Evolutionary conservation across 73 alveolate genomes (phyloP).

Genomic region (Diophrys appendiculata): DNA sequence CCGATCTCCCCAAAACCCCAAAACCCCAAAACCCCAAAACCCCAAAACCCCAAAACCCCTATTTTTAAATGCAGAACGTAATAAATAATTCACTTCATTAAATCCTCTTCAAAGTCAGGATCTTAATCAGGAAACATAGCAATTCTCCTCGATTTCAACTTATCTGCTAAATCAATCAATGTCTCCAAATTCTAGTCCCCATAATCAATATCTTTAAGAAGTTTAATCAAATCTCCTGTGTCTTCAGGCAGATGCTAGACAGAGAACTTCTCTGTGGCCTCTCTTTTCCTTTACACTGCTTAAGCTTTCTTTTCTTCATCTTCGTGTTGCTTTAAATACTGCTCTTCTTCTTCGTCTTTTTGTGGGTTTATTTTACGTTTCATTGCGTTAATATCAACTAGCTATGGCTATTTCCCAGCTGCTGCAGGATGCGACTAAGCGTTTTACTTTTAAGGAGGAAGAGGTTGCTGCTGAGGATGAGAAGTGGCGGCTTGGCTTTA

Average conservation of each 20-base stretch:
- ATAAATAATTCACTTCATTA: too few relatives aligned
- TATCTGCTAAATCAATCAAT: constrained; percentile 47
- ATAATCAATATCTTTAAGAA: constrained; percentile 49
- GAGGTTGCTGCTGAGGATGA: too few relatives aligned
- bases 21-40: too few relatives aligned
- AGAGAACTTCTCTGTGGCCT: constrained; percentile 18
- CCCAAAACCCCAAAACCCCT: too few relatives aligned
- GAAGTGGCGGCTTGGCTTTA: too few relatives aligned
- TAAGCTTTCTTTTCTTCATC: constrained; percentile 21
- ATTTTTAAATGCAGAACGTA: too few relatives aligned
- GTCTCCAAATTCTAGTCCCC: constrained; percentile 49
- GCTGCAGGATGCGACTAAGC: too few relatives aligned
- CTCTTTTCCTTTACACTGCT: background rate
- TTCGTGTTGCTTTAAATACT: constrained; percentile 18
- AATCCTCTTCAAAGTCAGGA: too few relatives aligned
- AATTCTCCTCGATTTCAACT: constrained; percentile 36
- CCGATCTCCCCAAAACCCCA: too few relatives aligned
- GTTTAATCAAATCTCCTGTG: constrained; percentile 28
- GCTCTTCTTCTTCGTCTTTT: constrained; percentile 49
- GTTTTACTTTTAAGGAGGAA: too few relatives aligned
- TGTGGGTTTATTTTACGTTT: constrained; percentile 25
- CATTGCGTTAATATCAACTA: constrained; percentile 42
- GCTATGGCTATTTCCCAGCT: background rate
- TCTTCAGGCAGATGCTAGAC: constrained; percentile 46
- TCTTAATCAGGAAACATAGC: constrained; percentile 61